Conservation (phyloP, 345 rosid species). For the Turritis glabra region DNA sequence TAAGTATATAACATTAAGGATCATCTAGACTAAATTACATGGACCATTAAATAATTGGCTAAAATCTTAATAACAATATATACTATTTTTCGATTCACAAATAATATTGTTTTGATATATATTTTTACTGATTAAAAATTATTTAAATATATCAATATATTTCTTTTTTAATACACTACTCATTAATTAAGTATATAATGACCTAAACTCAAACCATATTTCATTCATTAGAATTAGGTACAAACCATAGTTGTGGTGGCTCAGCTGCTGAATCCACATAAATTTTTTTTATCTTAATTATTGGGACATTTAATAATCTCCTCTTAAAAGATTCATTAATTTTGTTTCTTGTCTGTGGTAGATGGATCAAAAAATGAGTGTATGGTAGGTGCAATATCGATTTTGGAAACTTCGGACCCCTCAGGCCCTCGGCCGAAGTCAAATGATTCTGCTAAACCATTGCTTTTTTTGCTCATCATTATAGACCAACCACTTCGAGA, state of each 20-base stretch:
- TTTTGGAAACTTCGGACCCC: slow-evolving; percentile 31
- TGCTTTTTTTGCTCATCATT: slow-evolving; percentile 11
- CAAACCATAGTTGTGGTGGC: slow-evolving; percentile 13
- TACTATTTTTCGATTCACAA: not conserved
- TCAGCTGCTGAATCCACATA: slow-evolving; percentile 22
- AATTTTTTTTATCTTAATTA: not conserved
- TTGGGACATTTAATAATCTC: slow-evolving; percentile 20
- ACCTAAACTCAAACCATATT: slow-evolving; percentile 3
- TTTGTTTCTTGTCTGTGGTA: slow-evolving; percentile 29
- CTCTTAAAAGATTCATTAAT: slow-evolving; percentile 5
- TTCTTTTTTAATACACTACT: not conserved
- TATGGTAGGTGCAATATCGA: slow-evolving; percentile 25
- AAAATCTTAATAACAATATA: not conserved
- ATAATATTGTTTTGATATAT: not conserved
- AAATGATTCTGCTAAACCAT: slow-evolving; percentile 26
- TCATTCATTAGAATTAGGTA: slow-evolving; percentile 7
- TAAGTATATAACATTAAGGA: too few species aligned
- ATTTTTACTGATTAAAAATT: not conserved
- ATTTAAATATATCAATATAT: not conserved
- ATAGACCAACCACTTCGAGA: slow-evolving; percentile 23
- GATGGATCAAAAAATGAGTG: slow-evolving; percentile 25
- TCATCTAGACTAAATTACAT: not conserved
- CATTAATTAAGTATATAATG: not conserved
- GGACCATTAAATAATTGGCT: not conserved
- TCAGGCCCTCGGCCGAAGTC: slow-evolving; percentile 21